Conservation (phyloP, 2,329 filamentous ascomycete species). For the Fusarium keratoplasticum region DNA sequence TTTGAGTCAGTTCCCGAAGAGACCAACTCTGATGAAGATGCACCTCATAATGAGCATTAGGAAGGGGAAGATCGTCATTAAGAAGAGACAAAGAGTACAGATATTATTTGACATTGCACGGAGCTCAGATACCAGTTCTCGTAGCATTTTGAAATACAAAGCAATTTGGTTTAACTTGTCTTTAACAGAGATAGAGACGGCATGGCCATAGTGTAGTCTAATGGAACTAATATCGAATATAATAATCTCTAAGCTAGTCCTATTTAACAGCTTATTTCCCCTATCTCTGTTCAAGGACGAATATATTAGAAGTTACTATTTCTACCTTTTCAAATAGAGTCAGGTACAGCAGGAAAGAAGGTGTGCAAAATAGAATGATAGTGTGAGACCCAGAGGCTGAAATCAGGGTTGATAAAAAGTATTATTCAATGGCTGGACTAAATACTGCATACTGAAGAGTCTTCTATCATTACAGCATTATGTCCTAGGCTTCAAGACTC, state of each 20-base stretch:
- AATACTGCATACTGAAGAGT: not conserved
- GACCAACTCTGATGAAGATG: not conserved
- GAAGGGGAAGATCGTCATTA: not conserved
- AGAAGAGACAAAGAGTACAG: not conserved
- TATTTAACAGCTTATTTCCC: not conserved
- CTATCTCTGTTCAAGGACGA: not conserved
- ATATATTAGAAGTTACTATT: not conserved
- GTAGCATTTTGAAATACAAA: not conserved
- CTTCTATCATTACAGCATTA: not conserved
- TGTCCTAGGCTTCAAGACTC: not conserved
- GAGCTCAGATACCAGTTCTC: not conserved
- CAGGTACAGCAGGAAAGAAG: not conserved
- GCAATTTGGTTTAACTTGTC: not conserved
- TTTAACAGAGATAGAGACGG: not conserved
- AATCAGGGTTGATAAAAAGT: not conserved
- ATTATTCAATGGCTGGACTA: not conserved
- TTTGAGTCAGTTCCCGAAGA: no score
- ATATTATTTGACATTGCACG: fast-evolving
- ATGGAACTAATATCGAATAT: not conserved
- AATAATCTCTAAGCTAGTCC: not conserved
- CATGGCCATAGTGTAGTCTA: not conserved
- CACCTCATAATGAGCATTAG: not conserved
- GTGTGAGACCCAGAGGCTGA: not conserved
- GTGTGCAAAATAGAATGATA: not conserved
- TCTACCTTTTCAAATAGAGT: not conserved